Evolutionary conservation across 495 filamentous ascomycete species (phyloP).

Genomic region (Diplogelasinospora grovesii): DNA sequence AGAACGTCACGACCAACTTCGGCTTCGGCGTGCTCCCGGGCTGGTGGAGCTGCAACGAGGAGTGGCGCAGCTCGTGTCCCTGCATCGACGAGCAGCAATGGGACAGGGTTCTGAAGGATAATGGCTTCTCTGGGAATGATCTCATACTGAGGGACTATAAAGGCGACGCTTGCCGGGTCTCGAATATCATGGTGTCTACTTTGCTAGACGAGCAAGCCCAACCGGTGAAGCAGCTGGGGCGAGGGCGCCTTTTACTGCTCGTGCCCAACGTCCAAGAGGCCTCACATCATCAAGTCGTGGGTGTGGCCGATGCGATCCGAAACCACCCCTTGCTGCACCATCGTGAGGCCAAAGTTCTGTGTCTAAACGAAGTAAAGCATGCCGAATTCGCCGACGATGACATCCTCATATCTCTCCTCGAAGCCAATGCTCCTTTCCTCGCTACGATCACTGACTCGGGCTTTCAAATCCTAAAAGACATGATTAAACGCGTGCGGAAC

Average conservation of each 20-base stretch:
- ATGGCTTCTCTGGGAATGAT: conserved; percentile 43
- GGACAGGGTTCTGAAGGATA: conserved; percentile 29
- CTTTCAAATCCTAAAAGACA: conserved; percentile 23
- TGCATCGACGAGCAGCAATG: conserved; percentile 30
- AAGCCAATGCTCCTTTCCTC: conserved; percentile 40
- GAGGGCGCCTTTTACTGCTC: too few relatives aligned
- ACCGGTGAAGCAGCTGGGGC: conserved; percentile 14
- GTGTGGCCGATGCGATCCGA: too few relatives aligned
- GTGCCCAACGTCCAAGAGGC: too few relatives aligned
- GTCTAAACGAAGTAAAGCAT: conserved; percentile 11
- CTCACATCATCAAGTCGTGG: too few relatives aligned
- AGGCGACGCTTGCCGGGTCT: conserved; percentile 25
- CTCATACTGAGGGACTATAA: conserved; percentile 18
- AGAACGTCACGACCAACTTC: conserved; percentile 27
- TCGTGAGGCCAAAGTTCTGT: background rate
- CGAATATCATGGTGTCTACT: conserved; percentile 35
- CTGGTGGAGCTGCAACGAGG: conserved; percentile 44
- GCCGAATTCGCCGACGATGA: conserved; percentile 9
- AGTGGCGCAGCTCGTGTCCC: conserved; percentile 25
- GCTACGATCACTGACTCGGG: conserved; percentile 25
- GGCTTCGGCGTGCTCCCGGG: conserved; percentile 39
- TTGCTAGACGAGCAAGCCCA: conserved; percentile 20
- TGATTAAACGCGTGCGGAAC: conserved; percentile 26
- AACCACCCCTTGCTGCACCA: too few relatives aligned
- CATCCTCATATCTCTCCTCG: conserved; percentile 38